These are phyloP conservation scores for Zymoseptoria crescenta DNA, from an alignment of 2,329 filamentous ascomycete genomes.

Conservation along the genomic window DNA sequence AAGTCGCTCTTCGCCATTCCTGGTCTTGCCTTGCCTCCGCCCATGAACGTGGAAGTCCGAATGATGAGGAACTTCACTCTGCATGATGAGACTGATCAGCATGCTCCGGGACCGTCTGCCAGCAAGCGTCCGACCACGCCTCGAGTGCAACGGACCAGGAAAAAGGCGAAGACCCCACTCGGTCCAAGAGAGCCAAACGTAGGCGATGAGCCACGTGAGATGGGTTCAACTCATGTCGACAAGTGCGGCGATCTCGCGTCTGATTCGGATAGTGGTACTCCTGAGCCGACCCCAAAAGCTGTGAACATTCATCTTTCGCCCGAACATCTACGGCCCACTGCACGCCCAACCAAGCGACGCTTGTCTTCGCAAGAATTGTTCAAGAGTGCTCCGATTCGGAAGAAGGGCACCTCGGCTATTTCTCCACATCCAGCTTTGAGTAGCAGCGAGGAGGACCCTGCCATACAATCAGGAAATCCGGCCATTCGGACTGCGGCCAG, in stretches of 20 bases:
- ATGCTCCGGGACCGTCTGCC: not conserved
- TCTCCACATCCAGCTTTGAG: not conserved
- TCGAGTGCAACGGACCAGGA: not conserved
- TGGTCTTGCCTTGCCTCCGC: not conserved
- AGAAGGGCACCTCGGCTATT: not conserved
- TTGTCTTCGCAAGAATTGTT: not conserved
- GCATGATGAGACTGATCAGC: not conserved
- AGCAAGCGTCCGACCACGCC: not conserved
- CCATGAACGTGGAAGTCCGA: slow-evolving; percentile 3
- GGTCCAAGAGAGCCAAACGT: not conserved
- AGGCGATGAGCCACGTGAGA: not conserved
- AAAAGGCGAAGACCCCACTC: not conserved
- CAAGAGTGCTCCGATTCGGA: not conserved
- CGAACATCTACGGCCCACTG: not conserved
- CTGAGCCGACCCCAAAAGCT: not conserved
- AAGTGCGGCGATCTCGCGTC: slow-evolving; percentile 9
- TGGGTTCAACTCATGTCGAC: slow-evolving; percentile 11
- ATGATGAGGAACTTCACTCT: slow-evolving; percentile 3
- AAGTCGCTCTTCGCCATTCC: slow-evolving; percentile 1
- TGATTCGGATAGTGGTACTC: slow-evolving; percentile 6
- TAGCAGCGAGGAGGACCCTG: not conserved
- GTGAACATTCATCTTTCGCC: not conserved
- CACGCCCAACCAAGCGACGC: not conserved
- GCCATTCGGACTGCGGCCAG: not conserved
- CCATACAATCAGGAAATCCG: not conserved